Base-by-base conservation (phyloP, 768 basidiomycete species). In the Collybiopsis confluens region DNA sequence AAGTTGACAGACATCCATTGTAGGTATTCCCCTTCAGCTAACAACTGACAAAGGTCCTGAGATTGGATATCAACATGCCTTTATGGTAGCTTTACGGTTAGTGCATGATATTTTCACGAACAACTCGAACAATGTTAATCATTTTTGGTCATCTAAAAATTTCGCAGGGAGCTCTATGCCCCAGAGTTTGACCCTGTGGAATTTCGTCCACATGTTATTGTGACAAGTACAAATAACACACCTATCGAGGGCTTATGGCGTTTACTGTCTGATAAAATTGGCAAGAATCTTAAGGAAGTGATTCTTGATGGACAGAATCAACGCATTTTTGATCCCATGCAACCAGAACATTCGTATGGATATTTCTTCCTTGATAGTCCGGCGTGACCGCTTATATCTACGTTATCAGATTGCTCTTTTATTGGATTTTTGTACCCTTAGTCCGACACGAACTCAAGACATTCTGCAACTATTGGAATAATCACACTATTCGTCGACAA, bases 161-260 rank as follows among this genome's bases (percentile, higher is more conserved):
- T 48, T 44, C 20, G 42, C 45, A 40, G 53, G 1, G 15, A 28
- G 38, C 24, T 56, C 4, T 45, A 33, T 50, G 56, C 59, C 1
- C 62, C 64, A n/a, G 61, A 66, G 3, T 50, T 60, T 38, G 54
- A 53, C 24, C 10, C 42, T 1, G 49, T 52, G 8, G 44, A 55
- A 18, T 58, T 48, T 27, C 61, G 62, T 9, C 52, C 64, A 15
- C 43, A 55, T 23, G 37, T 60, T 16, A 54, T 61, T 21, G 21
- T 67, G 10, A 52, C 52, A n/a, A 65, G 63, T 53, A 54, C 54
- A 16, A 45, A 58, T 41, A 66, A 66, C 41, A 66, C 62, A 3
- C 58, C 61, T 1, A 62, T 63, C 26, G 64, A 67, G 55, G 59
- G 61, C 16, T 55, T 61, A 8, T 67, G 66, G 63, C 54, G 54